Base-by-base conservation (phyloP, 371 early-diverging fungal genomes). In the Mortierella polycephala region DNA sequence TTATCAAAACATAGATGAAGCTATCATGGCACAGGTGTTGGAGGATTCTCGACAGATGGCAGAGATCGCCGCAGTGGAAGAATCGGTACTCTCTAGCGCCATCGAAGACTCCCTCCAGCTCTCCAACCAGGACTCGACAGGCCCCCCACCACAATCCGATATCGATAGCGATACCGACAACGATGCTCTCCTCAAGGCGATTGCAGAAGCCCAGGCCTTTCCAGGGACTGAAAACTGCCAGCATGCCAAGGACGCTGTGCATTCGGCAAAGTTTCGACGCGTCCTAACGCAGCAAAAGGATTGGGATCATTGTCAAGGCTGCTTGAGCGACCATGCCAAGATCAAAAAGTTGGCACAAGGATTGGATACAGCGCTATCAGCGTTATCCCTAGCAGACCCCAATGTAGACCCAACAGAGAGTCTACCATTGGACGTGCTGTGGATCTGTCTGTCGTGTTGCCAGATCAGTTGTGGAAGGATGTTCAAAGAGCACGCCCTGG, bases 361-460 rank as follows among this genome's bases (percentile, higher is more conserved):
- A 7, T 14, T 50, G 50, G 62, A 64, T 14, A 2, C 30, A 1
- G 30, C 62, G 1, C 2, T 69, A 40, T 54, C 56, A 12, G 50
- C 41, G 0, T 10, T 62, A n/a, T 42, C 60, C 6, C 51, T 67
- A 2, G 8, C 66, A 30, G 61, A 58, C 30, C 30, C 30, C 40
- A 8, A 39, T 18, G 70, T 62, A 47, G 42, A 20, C 7, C 1
- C 47, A 7, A 13, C 41, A 4, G 77, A 68, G 49, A 30, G 49
- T 0, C 18, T 81, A 51, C 49, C 68, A 6, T 37, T 72, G 7
- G 71, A 79, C n/a, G 45, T 62, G 0, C 44, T 77, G 10, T 83
- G 82, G 83, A 57, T 83, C 50, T 83, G 83, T 60, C 50, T 82
- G 37, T 54, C 64, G 13, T 83, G 83, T 63, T 54, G 58, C 21